Base-by-base conservation (phyloP, 2,329 filamentous ascomycete genomes). In the Neonectria sp. region DNA sequence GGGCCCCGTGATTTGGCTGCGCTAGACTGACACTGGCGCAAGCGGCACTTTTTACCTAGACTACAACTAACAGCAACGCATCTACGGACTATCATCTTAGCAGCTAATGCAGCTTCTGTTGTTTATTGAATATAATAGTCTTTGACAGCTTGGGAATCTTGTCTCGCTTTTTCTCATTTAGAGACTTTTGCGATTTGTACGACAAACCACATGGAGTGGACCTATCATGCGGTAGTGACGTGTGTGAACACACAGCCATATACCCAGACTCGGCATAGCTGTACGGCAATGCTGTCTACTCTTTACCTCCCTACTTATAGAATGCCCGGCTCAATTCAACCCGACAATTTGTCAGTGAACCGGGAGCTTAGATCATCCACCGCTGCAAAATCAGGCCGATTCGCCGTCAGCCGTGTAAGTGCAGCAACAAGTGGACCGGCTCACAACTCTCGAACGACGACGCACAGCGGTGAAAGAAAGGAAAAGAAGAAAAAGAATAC, bases 1-100 rank as follows among this genome's bases (percentile, higher is more conserved):
- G 51, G 51, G 33, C 51, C 51, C 51, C 51, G 51, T 53, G 51
- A 53, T 53, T 25, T 35, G 7, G 31, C 7, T 52, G 29, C 51
- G 29, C 51, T 53, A 53, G 31, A 53, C 29, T 21, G 37, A 4
- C n/a, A 24, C 17, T 24, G n/a, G 40, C 40, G 15, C 15, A 40
- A 40, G 37, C n/a, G 15, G 37, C 37, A 15, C 7, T 40, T n/a
- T 40, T 3, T n/a, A 17, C 15, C 15, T 33, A 21, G 21, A 33
- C 31, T 40, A 40, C 37, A 40, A 17, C 37, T 40, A 40, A 8
- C 15, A 40, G 37, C 15, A 6, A 37, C 17, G 15, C 37, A 40
- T 17, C 37, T 12, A 12, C 2, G 33, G 3, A 11, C 12, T 35
- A 13, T 4, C 27, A 7, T 7, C 27, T 33, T 33, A 9, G 6